Evolutionary conservation across 148 eudicot species (phyloP), one percentile per base, ranked within the genome.

Genomic region (Pouteria glomerata): DNA sequence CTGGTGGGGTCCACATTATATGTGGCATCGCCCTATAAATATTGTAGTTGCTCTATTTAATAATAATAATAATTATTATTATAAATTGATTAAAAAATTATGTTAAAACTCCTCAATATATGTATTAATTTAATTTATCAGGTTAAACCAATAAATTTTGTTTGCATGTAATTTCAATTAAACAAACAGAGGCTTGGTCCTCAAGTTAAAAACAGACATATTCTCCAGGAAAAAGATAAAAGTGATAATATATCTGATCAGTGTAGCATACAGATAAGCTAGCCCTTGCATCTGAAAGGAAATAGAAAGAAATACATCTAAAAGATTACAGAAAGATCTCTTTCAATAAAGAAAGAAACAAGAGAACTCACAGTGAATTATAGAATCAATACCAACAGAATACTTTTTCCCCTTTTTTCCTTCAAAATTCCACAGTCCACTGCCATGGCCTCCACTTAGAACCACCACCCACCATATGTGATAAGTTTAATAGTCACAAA

Each of bases 321-420:
- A 65, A 65, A 66, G 69, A 66, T 27, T 6, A 45, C 16, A 41
- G 5, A 27, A 35, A 45, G 14, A 41, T 33, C 31, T 8, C 34
- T 64, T 61, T 64, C 33, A 44, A 64, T 24, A 44, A 65, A 39
- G 50, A 63, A 41, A 41, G 10, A 64, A n/a, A n/a, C n/a, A n/a
- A n/a, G n/a, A n/a, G n/a, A 15, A 11, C 14, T 63, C 67, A 39
- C 68, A 5, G 29, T 23, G 6, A 64, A 23, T n/a, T n/a, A 14
- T 64, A 64, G 68, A 55, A 55, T 65, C 69, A 18, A 66, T 66
- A 15, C 69, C 55, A 18, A 31, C 1, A 55, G 29, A n/a, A n/a
- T n/a, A 66, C 45, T 44, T 66, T 44, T 66, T 26, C 45, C 69
- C 55, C 41, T 33, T 26, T 34, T 63, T n/a, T 16, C 66, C 47